A percentile compares a stretch with the other conserved stretches of the same genome.
These are phyloP conservation scores for Fomitopsis schrenkii DNA, from an alignment of 1,284 basidiomycete species.

Conservation along the genomic window DNA sequence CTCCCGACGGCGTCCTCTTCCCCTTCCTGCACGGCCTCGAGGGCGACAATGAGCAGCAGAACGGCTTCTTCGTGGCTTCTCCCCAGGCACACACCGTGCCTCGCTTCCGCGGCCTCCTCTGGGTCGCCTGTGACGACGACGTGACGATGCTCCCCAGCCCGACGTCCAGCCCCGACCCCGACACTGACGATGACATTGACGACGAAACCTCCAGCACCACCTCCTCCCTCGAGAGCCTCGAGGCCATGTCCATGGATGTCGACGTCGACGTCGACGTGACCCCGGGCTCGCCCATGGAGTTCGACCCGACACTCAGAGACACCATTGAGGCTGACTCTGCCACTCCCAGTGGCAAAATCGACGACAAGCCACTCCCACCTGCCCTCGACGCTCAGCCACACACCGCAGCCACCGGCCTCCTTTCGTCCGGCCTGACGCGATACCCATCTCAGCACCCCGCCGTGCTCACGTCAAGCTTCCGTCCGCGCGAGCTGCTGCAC, in stretches of 20 bases:
- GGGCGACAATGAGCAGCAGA: conserved; percentile 72
- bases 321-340: conserved; percentile 16
- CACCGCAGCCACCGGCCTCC: conserved; percentile 14
- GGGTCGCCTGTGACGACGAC: conserved; percentile 51
- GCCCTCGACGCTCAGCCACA: conserved; percentile 8
- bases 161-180: conserved; percentile 22
- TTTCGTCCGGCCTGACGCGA: conserved; percentile 14
- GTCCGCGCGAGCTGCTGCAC: conserved; percentile 33
- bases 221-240: conserved; percentile 31
- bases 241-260: conserved; percentile 24
- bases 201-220: conserved; percentile 27
- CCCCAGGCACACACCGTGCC: conserved; percentile 27
- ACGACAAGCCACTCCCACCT: conserved; percentile 12
- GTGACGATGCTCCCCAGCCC: conserved; percentile 22
- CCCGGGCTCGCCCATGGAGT: conserved; percentile 23
- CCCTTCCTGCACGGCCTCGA: conserved; percentile 84
- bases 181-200: conserved; percentile 32
- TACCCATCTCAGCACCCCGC: conserved; percentile 10
- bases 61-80: conserved; percentile 64
- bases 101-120: conserved; percentile 61
- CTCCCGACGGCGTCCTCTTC: conserved; percentile 75
- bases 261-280: conserved; percentile 30
- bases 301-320: conserved; percentile 20
- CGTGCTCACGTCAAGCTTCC: conserved; percentile 31
- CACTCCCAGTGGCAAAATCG: conserved; percentile 9